Evolutionary conservation across 257 asterid species (phyloP).

Genomic region (Solanum clarkiae): DNA sequence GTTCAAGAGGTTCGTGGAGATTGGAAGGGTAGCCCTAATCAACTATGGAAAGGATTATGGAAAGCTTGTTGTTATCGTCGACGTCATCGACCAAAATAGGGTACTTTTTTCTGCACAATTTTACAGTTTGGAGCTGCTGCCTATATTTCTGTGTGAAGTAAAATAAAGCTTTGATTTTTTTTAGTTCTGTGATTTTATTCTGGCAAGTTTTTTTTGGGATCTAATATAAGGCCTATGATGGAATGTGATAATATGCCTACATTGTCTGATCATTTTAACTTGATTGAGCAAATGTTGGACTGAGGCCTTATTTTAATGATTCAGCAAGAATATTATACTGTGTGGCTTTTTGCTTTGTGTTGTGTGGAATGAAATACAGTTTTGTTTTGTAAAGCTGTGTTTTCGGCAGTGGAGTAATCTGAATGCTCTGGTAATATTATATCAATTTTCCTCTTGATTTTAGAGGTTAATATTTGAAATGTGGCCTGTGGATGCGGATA

Average conservation of each 20-base stretch:
- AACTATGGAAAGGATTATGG: conserved; percentile 89
- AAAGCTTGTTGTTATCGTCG: conserved; percentile 79
- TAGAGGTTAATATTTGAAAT: neutral
- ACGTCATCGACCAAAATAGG: conserved; percentile 81
- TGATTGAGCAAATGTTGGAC: neutral
- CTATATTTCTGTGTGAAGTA: neutral
- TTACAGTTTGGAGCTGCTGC: neutral
- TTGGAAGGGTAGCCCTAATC: conserved; percentile 84
- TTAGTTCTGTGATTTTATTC: neutral
- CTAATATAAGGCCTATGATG: neutral
- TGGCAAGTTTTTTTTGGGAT: neutral
- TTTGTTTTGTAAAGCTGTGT: neutral
- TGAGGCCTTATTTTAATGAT: neutral
- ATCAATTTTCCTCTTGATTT: neutral
- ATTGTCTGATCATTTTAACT: neutral
- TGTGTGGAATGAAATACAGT: neutral
- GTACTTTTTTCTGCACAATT: conserved; percentile 13
- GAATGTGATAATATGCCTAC: neutral
- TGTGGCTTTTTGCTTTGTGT: too few relatives aligned
- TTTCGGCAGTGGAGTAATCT: neutral
- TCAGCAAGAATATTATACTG: neutral
- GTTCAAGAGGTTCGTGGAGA: conserved; percentile 94
- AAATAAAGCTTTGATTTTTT: neutral
- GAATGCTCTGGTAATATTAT: neutral
- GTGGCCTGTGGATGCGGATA: neutral